Evolutionary conservation across 2,329 filamentous ascomycete species (phyloP), one percentile per base, ranked within the genome.

Genomic region (Dothidotthia symphoricarpi): DNA sequence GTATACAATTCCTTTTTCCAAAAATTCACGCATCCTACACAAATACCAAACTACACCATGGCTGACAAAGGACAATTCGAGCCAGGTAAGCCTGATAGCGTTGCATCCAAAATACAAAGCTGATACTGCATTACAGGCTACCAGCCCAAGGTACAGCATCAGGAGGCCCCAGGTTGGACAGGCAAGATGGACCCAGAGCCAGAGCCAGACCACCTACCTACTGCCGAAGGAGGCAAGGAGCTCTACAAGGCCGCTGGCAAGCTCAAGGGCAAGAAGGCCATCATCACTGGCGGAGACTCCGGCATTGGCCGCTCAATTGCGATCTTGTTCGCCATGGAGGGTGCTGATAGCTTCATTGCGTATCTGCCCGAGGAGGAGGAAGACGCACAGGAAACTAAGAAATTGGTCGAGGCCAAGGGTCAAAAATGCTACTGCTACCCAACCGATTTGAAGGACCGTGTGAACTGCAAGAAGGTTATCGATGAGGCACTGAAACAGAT

Each of bases 281-380:
- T 93, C 41, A 91, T 93, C 55, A 91, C 87, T 0, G 86, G 86
- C 12, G 87, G 87, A 3, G 86, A 91, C 65, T 83, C 79, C 6
- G 86, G 87, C 2, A 91, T 93, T 48, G 86, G 87, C 6, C 80
- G 85, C 25, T 82, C 87, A 1, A 79, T 83, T 1, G 85, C 87
- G 1, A 75, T 91, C 12, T 73, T 93, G 0, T 93, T 84, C 54
- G 86, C 86, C 26, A 84, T 88, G 75, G 88, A 93, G 66, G 88
- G 86, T 5, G 86, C 85, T 11, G 80, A 86, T 46, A 80, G 77
- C 34, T 73, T 85, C 41, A 88, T 93, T 49, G 78, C 79, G 3
- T 88, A 93, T 55, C 74, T 89, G 0, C 81, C 83, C 0, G 78
- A 85, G 24, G 88, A 94, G 64, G 81, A 91, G 61, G 71, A 80